phyloP scores from a whole-genome alignment of 202 grass and related monocot genomes.

The Schoenoplectus tabernaemontani region DNA sequence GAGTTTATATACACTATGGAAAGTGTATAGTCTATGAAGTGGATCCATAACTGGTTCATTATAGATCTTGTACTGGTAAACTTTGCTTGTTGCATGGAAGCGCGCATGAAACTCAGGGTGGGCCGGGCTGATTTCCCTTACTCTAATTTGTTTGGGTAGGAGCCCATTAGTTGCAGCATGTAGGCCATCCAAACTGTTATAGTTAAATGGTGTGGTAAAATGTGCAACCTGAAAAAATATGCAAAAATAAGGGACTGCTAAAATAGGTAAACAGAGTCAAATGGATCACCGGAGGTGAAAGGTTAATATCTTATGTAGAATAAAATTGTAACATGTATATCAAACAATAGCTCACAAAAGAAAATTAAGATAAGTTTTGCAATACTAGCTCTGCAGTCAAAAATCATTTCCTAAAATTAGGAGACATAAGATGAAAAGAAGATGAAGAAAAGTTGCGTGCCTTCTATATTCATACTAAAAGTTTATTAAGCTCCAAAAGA shows the following conservation, averaged over 20 bases:
- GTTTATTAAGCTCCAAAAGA: no score
- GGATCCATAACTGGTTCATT: conserved; percentile 84
- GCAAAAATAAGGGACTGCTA: no score
- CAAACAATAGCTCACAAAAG: background rate
- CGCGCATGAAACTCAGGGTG: conserved; percentile 72
- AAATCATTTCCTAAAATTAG: background rate
- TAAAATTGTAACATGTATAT: no score
- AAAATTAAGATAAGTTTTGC: background rate
- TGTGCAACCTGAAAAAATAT: conserved; percentile 65
- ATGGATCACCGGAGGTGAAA: background rate
- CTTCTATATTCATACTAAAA: background rate
- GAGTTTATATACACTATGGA: conserved; percentile 70
- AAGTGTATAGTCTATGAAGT: conserved; percentile 57
- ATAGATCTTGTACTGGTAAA: conserved; percentile 93
- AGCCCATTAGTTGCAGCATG: conserved; percentile 84
- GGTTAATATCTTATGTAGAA: no score
- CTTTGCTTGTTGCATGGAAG: conserved; percentile 73
- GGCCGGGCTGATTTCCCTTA: conserved; percentile 77
- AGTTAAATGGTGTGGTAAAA: conserved; percentile 71
- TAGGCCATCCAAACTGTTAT: conserved; percentile 47
- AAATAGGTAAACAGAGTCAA: no score
- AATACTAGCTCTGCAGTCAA: background rate
- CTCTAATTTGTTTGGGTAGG: conserved; percentile 74
- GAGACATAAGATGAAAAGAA: background rate
- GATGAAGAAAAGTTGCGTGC: background rate